phyloP scores from a whole-genome alignment of 805 yeast genomes.

The Torulaspora microellipsoides region DNA sequence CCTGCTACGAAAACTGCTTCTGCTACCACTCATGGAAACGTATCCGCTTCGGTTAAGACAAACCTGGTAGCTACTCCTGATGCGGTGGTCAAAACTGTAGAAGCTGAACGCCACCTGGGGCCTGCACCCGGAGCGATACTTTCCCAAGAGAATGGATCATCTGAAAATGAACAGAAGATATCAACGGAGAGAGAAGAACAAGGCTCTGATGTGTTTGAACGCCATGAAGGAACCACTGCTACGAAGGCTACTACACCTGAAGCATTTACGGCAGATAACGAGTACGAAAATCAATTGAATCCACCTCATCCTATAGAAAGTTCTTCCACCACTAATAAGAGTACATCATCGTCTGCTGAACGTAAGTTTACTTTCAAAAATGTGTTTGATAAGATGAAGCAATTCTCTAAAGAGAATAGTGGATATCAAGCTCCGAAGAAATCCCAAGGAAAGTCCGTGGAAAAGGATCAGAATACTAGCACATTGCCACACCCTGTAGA shows the following conservation, averaged over 20 bases:
- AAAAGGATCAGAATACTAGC: slow-evolving; percentile 1
- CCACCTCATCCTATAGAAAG: background rate
- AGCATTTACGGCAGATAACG: background rate
- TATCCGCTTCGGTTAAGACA: no score
- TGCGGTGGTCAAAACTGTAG: no score
- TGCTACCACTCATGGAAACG: no score
- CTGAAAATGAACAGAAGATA: no score
- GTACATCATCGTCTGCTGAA: background rate
- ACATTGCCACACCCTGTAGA: background rate
- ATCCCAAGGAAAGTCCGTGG: slow-evolving; percentile 5
- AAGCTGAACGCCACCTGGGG: no score
- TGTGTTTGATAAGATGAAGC: slow-evolving; percentile 29
- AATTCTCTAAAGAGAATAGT: slow-evolving; percentile 33
- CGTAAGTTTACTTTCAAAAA: slow-evolving; percentile 21
- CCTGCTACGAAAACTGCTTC: no score
- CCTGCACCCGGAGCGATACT: no score
- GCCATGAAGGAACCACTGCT: slow-evolving; percentile 3
- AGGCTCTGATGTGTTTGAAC: slow-evolving; percentile 8
- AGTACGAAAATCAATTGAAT: background rate
- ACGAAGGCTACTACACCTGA: slow-evolving; percentile 10
- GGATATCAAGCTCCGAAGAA: slow-evolving; percentile 31
- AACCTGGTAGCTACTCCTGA: no score
- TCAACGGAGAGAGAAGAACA: slow-evolving; percentile 1
- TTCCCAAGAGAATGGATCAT: no score
- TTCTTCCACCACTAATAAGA: background rate